Conservation (phyloP, 495 filamentous ascomycete species). For the Hypoxylon perforatum region DNA sequence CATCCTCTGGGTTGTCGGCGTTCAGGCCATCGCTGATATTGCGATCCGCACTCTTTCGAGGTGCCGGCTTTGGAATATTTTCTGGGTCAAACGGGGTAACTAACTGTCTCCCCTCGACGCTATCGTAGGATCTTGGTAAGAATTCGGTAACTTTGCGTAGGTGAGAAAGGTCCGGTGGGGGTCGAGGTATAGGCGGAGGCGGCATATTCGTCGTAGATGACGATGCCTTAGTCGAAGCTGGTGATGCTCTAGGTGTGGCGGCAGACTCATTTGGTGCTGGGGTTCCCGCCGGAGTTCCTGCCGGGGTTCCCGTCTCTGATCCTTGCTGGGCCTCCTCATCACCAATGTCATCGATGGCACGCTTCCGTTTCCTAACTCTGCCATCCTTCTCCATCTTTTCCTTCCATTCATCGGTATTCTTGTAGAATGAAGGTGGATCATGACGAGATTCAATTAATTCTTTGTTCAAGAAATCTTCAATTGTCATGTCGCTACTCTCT, state of each 20-base stretch:
- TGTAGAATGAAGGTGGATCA: conserved; percentile 85
- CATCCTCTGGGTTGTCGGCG: conserved; percentile 47
- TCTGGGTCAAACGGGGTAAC: conserved; percentile 43
- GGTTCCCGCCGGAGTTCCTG: conserved; percentile 21
- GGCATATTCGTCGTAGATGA: conserved; percentile 33
- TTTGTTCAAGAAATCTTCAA: conserved; percentile 84
- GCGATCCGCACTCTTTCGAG: conserved; percentile 26
- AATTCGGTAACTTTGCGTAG: conserved; percentile 45
- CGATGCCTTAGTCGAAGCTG: conserved; percentile 19
- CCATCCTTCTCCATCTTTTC: conserved; percentile 59
- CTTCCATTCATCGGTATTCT: conserved; percentile 64
- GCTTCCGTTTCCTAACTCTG: conserved; percentile 56
- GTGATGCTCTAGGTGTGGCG: conserved; percentile 21
- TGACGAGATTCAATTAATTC: conserved; percentile 63
- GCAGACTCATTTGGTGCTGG: conserved; percentile 19
- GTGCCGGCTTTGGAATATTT: conserved; percentile 35
- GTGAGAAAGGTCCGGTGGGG: conserved; percentile 39
- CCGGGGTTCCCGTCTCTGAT: conserved; percentile 19
- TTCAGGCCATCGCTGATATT: conserved; percentile 45
- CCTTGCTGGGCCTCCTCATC: conserved; percentile 39
- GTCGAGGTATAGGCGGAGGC: conserved; percentile 35
- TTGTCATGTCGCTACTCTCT: conserved; percentile 79
- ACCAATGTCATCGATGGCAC: conserved; percentile 50
- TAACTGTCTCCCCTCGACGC: conserved; percentile 35
- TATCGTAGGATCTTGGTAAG: conserved; percentile 43